Percentiles rank a stretch among this genome's conserved stretches.
Conservation (phyloP, 2,329 filamentous ascomycete species). For the Xylariaceae sp. region DNA sequence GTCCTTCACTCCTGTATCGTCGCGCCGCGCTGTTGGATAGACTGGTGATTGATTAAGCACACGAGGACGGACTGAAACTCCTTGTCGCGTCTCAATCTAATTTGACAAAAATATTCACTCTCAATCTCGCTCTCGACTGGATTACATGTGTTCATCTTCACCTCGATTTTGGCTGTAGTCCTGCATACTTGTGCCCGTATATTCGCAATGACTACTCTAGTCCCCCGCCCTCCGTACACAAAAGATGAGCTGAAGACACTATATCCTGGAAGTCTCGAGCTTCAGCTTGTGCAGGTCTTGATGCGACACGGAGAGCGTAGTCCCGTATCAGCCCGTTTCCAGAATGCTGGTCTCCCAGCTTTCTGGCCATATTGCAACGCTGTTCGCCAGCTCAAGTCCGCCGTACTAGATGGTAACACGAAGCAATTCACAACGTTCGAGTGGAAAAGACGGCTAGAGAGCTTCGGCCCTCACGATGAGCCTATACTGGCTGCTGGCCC, state of each 20-base stretch:
- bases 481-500: slow-evolving; percentile 67
- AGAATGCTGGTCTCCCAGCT: slow-evolving; percentile 64
- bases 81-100: too few species aligned
- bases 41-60: too few species aligned
- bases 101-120: too few species aligned
- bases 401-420: slow-evolving; percentile 42
- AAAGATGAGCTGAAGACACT: slow-evolving; percentile 73
- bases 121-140: too few species aligned
- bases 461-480: slow-evolving; percentile 68
- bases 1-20: too few species aligned
- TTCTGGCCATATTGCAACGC: slow-evolving; percentile 91
- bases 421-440: slow-evolving; percentile 44
- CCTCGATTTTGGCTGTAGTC: background rate
- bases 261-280: slow-evolving; percentile 74
- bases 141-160: too few species aligned
- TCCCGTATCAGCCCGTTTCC: slow-evolving; percentile 83
- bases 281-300: slow-evolving; percentile 86
- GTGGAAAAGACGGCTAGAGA: slow-evolving; percentile 74
- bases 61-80: too few species aligned
- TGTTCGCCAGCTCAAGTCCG: slow-evolving; percentile 62
- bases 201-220: slow-evolving; percentile 68
- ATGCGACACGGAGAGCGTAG: slow-evolving; percentile 78
- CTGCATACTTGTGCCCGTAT: background rate
- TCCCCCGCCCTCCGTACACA: slow-evolving; percentile 72
- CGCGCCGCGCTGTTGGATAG: too few species aligned